Percentiles rank a stretch among this genome's conserved stretches.
These are phyloP conservation scores for Schwanniomyces vanrijiae DNA, from an alignment of 805 yeast genomes.

Conservation along the genomic window DNA sequence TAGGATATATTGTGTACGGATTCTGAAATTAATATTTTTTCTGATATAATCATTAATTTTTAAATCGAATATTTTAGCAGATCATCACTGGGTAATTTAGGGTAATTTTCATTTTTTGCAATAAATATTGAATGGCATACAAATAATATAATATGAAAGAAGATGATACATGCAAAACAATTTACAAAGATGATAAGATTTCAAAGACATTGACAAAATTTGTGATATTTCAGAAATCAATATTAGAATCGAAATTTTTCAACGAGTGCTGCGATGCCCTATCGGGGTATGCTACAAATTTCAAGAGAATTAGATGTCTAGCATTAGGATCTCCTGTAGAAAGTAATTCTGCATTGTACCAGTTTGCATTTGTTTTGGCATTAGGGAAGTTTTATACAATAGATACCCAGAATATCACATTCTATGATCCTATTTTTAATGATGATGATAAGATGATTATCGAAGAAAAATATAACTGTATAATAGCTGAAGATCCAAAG, in stretches of 20 bases:
- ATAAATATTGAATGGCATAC: neutral
- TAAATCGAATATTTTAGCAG: too few relatives aligned
- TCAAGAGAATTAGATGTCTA: conserved; percentile 53
- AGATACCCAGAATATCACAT: conserved; percentile 30
- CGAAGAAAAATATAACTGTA: conserved; percentile 10
- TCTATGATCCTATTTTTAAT: conserved; percentile 67
- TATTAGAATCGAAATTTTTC: conserved; percentile 25
- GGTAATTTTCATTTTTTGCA: neutral
- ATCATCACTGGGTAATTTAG: too few relatives aligned
- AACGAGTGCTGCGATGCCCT: conserved; percentile 7
- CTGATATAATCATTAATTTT: too few relatives aligned
- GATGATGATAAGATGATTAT: conserved; percentile 40
- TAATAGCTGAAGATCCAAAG: conserved; percentile 16
- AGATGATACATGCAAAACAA: neutral
- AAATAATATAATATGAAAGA: neutral
- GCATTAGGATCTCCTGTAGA: conserved; percentile 70
- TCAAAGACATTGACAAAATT: neutral
- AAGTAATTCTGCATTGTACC: conserved; percentile 62
- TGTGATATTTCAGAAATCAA: neutral
- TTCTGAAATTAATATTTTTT: too few relatives aligned
- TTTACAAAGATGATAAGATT: neutral
- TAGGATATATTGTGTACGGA: too few relatives aligned
- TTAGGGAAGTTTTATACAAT: conserved; percentile 26
- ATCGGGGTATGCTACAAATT: neutral
- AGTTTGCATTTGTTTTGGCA: conserved; percentile 57